Base-by-base conservation (phyloP, 2,329 filamentous ascomycete genomes). In the Hypoxylon sp. region DNA sequence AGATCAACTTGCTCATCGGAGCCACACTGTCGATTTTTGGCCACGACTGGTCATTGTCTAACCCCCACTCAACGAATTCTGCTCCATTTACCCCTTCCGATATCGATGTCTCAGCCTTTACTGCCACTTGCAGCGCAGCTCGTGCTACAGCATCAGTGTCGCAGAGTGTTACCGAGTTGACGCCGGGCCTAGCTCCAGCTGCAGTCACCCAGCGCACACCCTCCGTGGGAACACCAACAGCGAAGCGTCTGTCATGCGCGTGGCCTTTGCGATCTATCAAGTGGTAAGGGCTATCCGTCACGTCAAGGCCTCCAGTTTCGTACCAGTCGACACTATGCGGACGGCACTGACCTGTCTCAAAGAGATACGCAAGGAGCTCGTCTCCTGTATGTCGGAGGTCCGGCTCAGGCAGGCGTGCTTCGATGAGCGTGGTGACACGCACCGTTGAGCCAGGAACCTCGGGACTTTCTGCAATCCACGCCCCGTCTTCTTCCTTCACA, bases 171-270 rank as follows among this genome's bases (percentile, higher is more conserved):
- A 50, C 47, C n/a, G 57, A 60, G 27, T 60, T 51, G 3, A 58
- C 57, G 3, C 57, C 51, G 5, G 57, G 55, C n/a, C 57, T 31
- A 3, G 47, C 55, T 7, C 47, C 50, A 13, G 47, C 51, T n/a
- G 47, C 46, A 2, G 57, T 54, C 23, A 56, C 54, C 55, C 55
- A 56, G 26, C 59, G 55, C 6, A 58, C 55, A 12, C 59, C 54
- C 34, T 60, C 59, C 4, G 54, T 60, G 11, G 56, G 59, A 1
- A 60, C 53, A 3, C 59, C 59, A 11, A 58, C 7, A 16, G 47
- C 59, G 31, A 58, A 60, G 11, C 57, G 49, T 6, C 49, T 23
- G 4, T 46, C 13, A n/a, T 57, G 56, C 16, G 23, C 45, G 7
- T 32, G 41, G 3, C 53, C 56, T n/a, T 49, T 26, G 7, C 26